Conservation (phyloP, 805 yeast genomes). For the Candida ovalis region DNA sequence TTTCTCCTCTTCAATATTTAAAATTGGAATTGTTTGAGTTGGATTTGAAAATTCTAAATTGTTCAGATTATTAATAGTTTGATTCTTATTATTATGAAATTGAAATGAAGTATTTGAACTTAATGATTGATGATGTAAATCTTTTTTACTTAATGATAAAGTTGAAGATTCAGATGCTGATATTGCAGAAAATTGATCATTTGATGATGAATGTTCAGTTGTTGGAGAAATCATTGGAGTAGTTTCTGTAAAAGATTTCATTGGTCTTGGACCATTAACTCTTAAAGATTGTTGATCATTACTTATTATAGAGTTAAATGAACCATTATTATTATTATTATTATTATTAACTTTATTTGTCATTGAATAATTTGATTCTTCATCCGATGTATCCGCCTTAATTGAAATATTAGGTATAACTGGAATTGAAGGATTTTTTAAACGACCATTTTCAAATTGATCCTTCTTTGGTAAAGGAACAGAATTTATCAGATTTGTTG, state of each 20-base stretch:
- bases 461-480: not conserved
- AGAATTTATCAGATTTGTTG: not conserved
- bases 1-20: not conserved
- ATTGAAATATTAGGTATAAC: not conserved
- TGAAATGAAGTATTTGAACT: conserved; percentile 4
- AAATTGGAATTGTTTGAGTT: not conserved
- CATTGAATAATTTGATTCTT: not conserved
- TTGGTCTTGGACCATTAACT: conserved; percentile 1
- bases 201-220: not conserved
- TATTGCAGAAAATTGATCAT: not conserved
- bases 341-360: too few relatives aligned
- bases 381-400: not conserved
- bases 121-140: conserved; percentile 1
- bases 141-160: not conserved
- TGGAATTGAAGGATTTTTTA: not conserved
- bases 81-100: conserved; percentile 1
- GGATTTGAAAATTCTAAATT: not conserved
- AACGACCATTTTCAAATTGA: not conserved
- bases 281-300: not conserved
- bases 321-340: too few relatives aligned
- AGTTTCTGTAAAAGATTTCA: conserved; percentile 2
- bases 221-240: not conserved
- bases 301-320: too few relatives aligned
- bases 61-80: not conserved
- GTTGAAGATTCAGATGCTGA: conserved; percentile 1